These are phyloP conservation scores for Ophioceras dolichostomum DNA, from an alignment of 2,329 filamentous ascomycete species.

Conservation along the genomic window DNA sequence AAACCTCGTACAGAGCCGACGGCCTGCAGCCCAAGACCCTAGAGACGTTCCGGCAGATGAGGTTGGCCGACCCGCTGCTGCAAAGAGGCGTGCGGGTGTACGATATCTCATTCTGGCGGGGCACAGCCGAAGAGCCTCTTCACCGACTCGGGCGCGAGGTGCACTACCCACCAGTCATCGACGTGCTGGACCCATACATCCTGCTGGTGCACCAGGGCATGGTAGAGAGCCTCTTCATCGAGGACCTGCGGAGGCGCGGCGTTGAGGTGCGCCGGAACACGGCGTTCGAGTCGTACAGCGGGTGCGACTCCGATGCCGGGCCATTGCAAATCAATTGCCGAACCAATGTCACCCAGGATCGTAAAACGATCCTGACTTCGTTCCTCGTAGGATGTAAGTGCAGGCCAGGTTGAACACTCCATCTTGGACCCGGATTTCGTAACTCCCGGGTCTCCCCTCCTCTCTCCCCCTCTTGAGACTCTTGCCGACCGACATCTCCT, in stretches of 20 bases:
- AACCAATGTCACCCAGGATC: conserved; percentile 37
- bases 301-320: conserved; percentile 26
- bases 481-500: no score
- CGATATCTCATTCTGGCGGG: conserved; percentile 64
- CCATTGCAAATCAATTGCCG: conserved; percentile 38
- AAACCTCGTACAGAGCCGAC: conserved; percentile 40
- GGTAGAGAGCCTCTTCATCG: conserved; percentile 58
- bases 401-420: conserved; percentile 1
- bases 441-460: no score
- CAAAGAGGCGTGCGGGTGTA: conserved; percentile 58
- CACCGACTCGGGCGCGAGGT: conserved; percentile 28
- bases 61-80: conserved; percentile 56
- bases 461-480: neutral
- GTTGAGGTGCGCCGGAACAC: conserved; percentile 51
- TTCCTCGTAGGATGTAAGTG: conserved; percentile 57
- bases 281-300: conserved; percentile 46
- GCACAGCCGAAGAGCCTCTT: conserved; percentile 40
- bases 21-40: conserved; percentile 69
- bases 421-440: neutral
- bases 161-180: conserved; percentile 53
- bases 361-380: conserved; percentile 34
- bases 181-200: conserved; percentile 44
- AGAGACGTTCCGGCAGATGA: conserved; percentile 63
- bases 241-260: conserved; percentile 54
- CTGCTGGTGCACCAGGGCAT: conserved; percentile 60